phyloP scores from a whole-genome alignment of 2,329 filamentous ascomycete genomes.

The Penicillium sp. region DNA sequence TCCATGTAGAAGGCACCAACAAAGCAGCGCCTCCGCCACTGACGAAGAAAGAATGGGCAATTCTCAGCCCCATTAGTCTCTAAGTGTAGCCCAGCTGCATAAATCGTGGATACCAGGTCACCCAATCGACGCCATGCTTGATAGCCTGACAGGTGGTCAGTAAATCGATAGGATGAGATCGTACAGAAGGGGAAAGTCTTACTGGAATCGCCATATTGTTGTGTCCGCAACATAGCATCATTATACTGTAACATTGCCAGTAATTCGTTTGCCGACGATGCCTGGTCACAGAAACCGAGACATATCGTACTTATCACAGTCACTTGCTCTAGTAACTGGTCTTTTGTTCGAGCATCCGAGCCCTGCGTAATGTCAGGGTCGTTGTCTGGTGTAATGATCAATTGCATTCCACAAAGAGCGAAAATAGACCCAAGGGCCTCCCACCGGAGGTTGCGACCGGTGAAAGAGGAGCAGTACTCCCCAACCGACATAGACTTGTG shows the following conservation, averaged over 20 bases:
- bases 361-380: constrained; percentile 29
- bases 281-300: constrained; percentile 33
- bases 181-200: constrained; percentile 29
- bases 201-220: constrained; percentile 38
- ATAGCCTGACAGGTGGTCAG: constrained; percentile 36
- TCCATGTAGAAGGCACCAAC: constrained; percentile 47
- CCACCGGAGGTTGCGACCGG: constrained; percentile 38
- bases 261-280: constrained; percentile 33
- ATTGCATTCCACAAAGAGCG: constrained; percentile 37
- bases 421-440: constrained; percentile 43
- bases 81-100: constrained; percentile 50
- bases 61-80: constrained; percentile 30
- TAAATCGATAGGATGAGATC: background rate
- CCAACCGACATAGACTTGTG: constrained; percentile 29
- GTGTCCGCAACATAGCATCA: constrained; percentile 32
- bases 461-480: constrained; percentile 32
- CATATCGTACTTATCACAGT: constrained; percentile 36
- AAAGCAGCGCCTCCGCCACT: constrained; percentile 44
- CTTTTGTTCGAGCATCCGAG: constrained; percentile 23
- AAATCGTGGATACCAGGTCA: constrained; percentile 47
- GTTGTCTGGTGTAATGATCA: constrained; percentile 29
- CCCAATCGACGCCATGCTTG: constrained; percentile 49
- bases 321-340: constrained; percentile 31
- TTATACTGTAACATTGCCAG: constrained; percentile 37
- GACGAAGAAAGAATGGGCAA: constrained; percentile 40